A percentile compares a stretch with the other conserved stretches of the same genome.
phyloP scores from a whole-genome alignment of 345 rosid species.

The Pistacia integerrima region DNA sequence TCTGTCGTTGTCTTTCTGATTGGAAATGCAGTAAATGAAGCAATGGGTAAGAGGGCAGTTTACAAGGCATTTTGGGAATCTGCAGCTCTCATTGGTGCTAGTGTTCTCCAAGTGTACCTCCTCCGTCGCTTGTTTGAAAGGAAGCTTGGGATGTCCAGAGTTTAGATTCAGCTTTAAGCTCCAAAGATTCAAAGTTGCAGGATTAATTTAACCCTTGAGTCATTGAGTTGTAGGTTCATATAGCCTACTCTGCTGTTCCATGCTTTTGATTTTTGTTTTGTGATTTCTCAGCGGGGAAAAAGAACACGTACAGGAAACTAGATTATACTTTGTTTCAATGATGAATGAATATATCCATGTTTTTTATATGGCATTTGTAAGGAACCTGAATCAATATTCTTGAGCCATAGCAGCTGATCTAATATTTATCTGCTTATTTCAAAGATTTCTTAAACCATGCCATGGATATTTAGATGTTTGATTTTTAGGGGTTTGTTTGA shows the following conservation, averaged over 20 bases:
- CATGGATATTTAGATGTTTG: background rate
- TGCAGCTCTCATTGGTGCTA: conserved; percentile 57
- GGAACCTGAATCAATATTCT: background rate
- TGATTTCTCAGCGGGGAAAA: background rate
- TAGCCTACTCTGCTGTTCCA: background rate
- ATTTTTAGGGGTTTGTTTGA: background rate
- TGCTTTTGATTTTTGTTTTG: background rate
- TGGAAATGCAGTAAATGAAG: conserved; percentile 60
- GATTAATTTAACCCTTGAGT: too few relatives aligned
- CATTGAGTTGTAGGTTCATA: background rate
- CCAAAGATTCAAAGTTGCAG: too few relatives aligned
- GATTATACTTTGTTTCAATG: background rate
- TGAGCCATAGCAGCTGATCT: background rate
- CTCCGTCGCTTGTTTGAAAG: conserved; percentile 65
- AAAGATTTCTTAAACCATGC: background rate
- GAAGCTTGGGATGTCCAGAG: conserved; percentile 65
- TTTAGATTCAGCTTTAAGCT: conserved; percentile 28
- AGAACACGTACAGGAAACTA: conserved; percentile 11
- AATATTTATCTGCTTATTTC: background rate
- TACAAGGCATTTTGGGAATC: conserved; percentile 73
- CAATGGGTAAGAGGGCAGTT: conserved; percentile 58
- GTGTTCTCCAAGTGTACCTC: conserved; percentile 68
- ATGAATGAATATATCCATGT: conserved; percentile 10
- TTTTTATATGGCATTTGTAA: background rate
- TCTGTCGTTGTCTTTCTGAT: conserved; percentile 5